Percentiles rank a stretch among this genome's conserved stretches.
Conservation (phyloP, 163 green algal species). For the Volvox carteri region DNA sequence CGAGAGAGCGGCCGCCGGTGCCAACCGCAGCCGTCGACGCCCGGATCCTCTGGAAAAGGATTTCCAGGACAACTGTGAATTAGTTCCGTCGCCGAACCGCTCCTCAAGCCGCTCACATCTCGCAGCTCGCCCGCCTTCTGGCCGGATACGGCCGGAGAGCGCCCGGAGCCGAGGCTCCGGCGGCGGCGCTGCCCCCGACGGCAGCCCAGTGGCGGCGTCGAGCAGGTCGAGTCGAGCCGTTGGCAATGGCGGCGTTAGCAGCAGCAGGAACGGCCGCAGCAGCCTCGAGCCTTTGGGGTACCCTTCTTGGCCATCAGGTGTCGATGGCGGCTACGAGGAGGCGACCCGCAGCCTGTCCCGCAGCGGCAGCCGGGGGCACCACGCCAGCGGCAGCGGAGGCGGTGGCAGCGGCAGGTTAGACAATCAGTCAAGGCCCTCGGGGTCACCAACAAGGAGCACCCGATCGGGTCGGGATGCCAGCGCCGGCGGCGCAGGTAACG, state of each 20-base stretch:
- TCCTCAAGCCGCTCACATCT: neutral
- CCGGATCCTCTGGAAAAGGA: neutral
- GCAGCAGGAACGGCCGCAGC: neutral
- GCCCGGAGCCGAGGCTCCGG: neutral
- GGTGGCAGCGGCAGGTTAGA: no score
- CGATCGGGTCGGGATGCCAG: neutral
- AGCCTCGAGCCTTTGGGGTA: neutral
- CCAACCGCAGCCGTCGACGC: neutral
- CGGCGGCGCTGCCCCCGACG: neutral
- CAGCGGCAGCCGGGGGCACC: slow-evolving; percentile 2
- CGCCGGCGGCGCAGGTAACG: neutral
- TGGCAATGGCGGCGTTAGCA: neutral
- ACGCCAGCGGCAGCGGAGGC: neutral
- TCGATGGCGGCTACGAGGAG: neutral
- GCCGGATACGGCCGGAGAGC: neutral
- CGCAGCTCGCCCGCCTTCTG: neutral
- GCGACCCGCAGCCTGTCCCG: neutral
- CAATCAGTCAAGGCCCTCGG: neutral
- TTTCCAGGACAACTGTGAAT: neutral
- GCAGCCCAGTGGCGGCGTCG: neutral
- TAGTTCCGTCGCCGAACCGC: neutral
- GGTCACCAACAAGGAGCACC: neutral
- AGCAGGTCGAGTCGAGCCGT: neutral
- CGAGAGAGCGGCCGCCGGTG: neutral
- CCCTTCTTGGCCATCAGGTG: neutral